A percentile compares a stretch with the other conserved stretches of the same genome.
Evolutionary conservation across 257 asterid species (phyloP).

Genomic region (Voacanga thouarsii): DNA sequence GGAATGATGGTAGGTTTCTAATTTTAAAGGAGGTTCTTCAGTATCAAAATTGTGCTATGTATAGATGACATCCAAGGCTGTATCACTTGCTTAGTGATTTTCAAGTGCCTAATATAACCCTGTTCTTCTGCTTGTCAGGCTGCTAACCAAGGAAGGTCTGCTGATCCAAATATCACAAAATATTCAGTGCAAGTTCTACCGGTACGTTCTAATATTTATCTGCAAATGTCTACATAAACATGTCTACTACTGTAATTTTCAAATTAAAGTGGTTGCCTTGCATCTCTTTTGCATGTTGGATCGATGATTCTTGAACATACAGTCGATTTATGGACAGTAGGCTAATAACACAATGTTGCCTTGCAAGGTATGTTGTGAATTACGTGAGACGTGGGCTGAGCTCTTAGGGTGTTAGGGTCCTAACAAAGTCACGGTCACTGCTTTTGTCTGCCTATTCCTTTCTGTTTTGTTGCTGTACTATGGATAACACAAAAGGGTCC

Average conservation of each 20-base stretch:
- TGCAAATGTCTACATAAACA: not conserved
- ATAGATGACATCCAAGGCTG: not conserved
- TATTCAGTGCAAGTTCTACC: slow-evolving; percentile 80
- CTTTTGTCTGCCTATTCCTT: not conserved
- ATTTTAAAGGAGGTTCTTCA: not conserved
- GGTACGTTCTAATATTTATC: slow-evolving; percentile 47
- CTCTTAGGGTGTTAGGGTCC: not conserved
- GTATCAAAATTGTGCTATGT: not conserved
- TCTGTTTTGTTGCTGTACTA: too few species aligned
- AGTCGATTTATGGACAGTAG: not conserved
- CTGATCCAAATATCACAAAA: slow-evolving; percentile 72
- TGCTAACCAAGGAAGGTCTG: slow-evolving; percentile 52
- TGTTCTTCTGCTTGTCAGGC: slow-evolving; percentile 40
- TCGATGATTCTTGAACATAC: too few species aligned
- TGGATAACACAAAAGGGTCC: too few species aligned
- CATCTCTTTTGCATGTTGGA: not conserved
- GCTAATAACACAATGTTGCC: not conserved
- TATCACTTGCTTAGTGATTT: slow-evolving; percentile 6
- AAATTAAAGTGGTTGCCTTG: not conserved
- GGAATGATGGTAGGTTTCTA: not conserved
- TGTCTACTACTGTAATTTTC: not conserved
- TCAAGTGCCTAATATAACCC: not conserved
- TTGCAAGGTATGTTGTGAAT: not conserved
- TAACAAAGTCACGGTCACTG: not conserved
- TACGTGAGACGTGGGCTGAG: not conserved